phyloP scores from a whole-genome alignment of 371 early-diverging fungal species.

The Sporodiniella umbellata region DNA sequence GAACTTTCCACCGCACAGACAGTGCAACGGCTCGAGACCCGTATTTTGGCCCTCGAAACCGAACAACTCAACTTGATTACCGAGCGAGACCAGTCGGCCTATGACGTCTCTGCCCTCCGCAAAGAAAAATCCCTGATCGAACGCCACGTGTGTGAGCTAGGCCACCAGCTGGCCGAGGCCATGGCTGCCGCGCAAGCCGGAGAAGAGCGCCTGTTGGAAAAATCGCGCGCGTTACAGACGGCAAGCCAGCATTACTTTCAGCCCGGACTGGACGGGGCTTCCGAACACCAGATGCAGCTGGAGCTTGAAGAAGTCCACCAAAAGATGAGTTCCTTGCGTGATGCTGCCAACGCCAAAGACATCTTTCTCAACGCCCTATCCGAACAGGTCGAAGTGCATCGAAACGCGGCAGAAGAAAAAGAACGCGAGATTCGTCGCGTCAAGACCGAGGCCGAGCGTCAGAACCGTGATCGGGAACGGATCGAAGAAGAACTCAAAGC shows the following conservation, averaged over 20 bases:
- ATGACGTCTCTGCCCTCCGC: slow-evolving; percentile 48
- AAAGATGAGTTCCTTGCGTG: slow-evolving; percentile 42
- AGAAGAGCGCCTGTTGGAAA: slow-evolving; percentile 8
- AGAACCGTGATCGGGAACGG: slow-evolving; percentile 39
- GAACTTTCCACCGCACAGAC: slow-evolving; percentile 10
- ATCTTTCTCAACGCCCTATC: slow-evolving; percentile 43
- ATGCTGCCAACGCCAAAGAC: slow-evolving; percentile 48
- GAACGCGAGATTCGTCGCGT: slow-evolving; percentile 45
- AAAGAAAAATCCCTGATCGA: slow-evolving; percentile 49
- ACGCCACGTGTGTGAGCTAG: slow-evolving; percentile 33
- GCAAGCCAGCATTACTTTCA: slow-evolving; percentile 15
- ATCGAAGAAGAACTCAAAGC: slow-evolving; percentile 37
- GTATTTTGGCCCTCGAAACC: slow-evolving; percentile 50
- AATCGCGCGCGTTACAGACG: slow-evolving; percentile 13
- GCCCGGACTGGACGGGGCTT: slow-evolving; percentile 15
- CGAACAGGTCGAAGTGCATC: slow-evolving; percentile 43
- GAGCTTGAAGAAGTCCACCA: slow-evolving; percentile 51
- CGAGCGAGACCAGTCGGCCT: slow-evolving; percentile 57
- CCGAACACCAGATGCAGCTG: slow-evolving; percentile 37
- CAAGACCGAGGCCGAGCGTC: slow-evolving; percentile 40
- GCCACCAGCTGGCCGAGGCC: slow-evolving; percentile 44
- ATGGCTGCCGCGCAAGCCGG: slow-evolving; percentile 37
- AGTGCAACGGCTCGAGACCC: slow-evolving; percentile 30
- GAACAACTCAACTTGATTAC: slow-evolving; percentile 56
- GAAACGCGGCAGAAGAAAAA: slow-evolving; percentile 45